These are phyloP conservation scores for Colletotrichum horii DNA, from an alignment of 2,329 filamentous ascomycete genomes.

Conservation along the genomic window DNA sequence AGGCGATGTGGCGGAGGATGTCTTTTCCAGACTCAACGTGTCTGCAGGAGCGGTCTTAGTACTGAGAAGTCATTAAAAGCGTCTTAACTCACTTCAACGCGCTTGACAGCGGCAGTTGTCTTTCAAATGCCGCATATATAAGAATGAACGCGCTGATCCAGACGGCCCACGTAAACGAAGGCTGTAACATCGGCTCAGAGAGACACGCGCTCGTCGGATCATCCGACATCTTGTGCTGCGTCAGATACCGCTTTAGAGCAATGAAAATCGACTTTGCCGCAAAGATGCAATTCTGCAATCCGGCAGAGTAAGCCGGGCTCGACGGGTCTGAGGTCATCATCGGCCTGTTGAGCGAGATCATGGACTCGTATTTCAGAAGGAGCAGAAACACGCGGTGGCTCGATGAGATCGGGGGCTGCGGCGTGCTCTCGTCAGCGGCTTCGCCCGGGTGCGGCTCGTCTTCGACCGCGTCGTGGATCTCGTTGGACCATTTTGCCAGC, in stretches of 20 bases:
- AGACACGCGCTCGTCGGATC: constrained; percentile 18
- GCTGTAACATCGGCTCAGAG: constrained; percentile 46
- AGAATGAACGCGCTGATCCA: constrained; percentile 60
- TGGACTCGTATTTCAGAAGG: constrained; percentile 52
- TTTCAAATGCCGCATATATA: constrained; percentile 53
- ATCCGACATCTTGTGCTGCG: constrained; percentile 9
- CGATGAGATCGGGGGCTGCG: constrained; percentile 18
- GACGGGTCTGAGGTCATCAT: constrained; percentile 49
- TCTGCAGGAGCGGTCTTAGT: constrained; percentile 15
- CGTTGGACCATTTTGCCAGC: constrained; percentile 57
- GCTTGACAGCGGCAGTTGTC: constrained; percentile 41
- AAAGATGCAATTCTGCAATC: constrained; percentile 55
- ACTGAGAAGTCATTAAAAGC: background rate
- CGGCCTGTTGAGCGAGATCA: constrained; percentile 56
- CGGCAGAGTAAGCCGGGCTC: constrained; percentile 48
- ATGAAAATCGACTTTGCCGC: constrained; percentile 53
- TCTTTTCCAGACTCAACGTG: constrained; percentile 33
- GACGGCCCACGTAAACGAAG: constrained; percentile 56
- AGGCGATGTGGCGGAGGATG: constrained; percentile 30
- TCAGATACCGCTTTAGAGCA: constrained; percentile 35
- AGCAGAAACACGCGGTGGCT: constrained; percentile 47
- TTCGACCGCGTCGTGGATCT: constrained; percentile 54
- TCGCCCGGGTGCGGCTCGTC: constrained; percentile 31
- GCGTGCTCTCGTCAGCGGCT: constrained; percentile 7
- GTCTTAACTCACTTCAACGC: constrained; percentile 41